Evolutionary conservation across 2,329 filamentous ascomycete species (phyloP), one percentile per base, ranked within the genome.

Genomic region (Botrytis porri): DNA sequence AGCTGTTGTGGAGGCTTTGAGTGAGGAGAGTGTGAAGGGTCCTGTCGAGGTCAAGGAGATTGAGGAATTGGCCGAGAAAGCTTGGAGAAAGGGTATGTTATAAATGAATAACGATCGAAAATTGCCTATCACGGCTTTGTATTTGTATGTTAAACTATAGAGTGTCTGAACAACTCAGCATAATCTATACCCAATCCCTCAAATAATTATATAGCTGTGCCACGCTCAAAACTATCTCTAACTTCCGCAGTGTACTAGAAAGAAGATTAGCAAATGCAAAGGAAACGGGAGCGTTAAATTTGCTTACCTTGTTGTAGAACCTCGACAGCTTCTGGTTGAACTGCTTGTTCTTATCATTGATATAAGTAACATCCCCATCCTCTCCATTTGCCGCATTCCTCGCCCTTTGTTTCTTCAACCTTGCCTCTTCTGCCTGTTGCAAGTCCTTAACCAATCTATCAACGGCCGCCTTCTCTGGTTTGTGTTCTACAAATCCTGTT

Each of bases 311-410:
- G 85, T 99, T 96, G 84, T 99, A 99, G 85, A 98, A 99, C 77
- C 96, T 88, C 71, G 92, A 87, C 82, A 99, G 86, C 85, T 99
- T 98, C 85, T 97, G 91, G 89, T 99, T 99, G 86, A 99, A 99
- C 87, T 98, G 94, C 87, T 98, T 98, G 87, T 99, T 99, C 91
- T 99, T 98, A 84, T 98, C 94, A 84, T 99, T 99, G 88, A 99
- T 99, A 84, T 97, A 98, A 12, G 95, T 98, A 79, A 98, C 93
- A 83, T 99, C 96, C 41, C 90, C 92, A 65, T 95, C 93, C 76
- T 97, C 94, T 73, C 95, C 94, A 75, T 91, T 92, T 81, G 90
- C 88, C 20, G 89, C 88, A 81, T 92, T 90, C 70, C 94, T 88
- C 77, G 97, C 93, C 81, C 89, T 90, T 79, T 94, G 88, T 85